Evolutionary conservation across 1,284 basidiomycete genomes (phyloP).

Genomic region (Rhodotorula sp.): DNA sequence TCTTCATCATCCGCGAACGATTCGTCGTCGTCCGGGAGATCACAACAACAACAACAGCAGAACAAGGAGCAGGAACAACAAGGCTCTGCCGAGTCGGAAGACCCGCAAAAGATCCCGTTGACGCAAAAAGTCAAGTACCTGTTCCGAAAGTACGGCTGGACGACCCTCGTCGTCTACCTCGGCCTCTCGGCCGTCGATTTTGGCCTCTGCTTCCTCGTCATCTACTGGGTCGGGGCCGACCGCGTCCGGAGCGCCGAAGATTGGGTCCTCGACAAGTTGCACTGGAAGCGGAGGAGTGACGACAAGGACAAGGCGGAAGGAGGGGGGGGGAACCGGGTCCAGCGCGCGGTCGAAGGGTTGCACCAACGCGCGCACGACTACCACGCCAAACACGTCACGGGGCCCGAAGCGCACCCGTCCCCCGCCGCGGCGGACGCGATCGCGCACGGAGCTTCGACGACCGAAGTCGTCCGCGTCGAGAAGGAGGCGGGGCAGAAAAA

Average conservation of each 20-base stretch:
- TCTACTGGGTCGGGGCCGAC: constrained; percentile 86
- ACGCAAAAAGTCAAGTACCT: constrained; percentile 27
- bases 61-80: not conserved
- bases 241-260: constrained; percentile 70
- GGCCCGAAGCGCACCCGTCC: constrained; percentile 11
- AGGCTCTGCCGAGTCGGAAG: not conserved
- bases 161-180: constrained; percentile 82
- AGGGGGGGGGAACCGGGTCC: constrained; percentile 41
- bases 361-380: not conserved
- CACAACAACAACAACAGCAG: not conserved
- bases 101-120: constrained; percentile 8
- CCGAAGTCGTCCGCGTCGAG: not conserved
- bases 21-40: not conserved
- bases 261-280: constrained; percentile 52
- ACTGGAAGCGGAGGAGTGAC: constrained; percentile 41
- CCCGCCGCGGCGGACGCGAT: constrained; percentile 3
- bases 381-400: constrained; percentile 5
- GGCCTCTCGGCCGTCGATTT: constrained; percentile 73
- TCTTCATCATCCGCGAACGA: not conserved
- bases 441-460: not conserved
- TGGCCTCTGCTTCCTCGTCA: constrained; percentile 71
- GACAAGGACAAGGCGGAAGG: constrained; percentile 50
- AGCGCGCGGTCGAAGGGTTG: constrained; percentile 1
- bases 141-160: constrained; percentile 78
- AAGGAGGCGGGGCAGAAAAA: not conserved